Percentiles rank a stretch among this genome's conserved stretches.
These are phyloP conservation scores for Lecanicillium sp. DNA, from an alignment of 2,329 filamentous ascomycete genomes.

Conservation along the genomic window DNA sequence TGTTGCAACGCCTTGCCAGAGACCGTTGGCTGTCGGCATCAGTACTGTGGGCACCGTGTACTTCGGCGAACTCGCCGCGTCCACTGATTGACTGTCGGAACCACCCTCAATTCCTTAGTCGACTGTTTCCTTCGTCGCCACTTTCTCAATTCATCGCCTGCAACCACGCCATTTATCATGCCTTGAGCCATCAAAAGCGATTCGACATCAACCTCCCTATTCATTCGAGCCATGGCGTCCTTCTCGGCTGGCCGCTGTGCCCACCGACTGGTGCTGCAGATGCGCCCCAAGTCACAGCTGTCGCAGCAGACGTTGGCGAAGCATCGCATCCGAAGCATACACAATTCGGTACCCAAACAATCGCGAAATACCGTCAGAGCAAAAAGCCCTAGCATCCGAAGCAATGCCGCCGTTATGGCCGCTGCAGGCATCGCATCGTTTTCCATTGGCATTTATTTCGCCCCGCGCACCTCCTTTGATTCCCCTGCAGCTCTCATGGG, in stretches of 20 bases:
- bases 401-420: not conserved
- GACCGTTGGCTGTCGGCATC: not conserved
- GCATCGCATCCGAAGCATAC: not conserved
- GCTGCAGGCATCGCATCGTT: not conserved
- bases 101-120: not conserved
- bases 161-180: not conserved
- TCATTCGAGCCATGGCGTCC: conserved; percentile 14
- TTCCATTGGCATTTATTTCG: conserved; percentile 1
- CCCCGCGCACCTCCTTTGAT: conserved; percentile 6
- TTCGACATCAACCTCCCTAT: not conserved
- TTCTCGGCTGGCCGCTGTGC: conserved; percentile 14
- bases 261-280: conserved; percentile 11
- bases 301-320: not conserved
- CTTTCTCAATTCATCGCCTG: not conserved
- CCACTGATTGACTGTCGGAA: not conserved
- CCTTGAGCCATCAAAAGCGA: not conserved
- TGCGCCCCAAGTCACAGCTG: not conserved
- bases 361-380: not conserved
- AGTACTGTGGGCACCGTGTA: not conserved
- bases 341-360: not conserved
- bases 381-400: not conserved
- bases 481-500: not conserved
- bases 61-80: not conserved
- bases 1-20: not conserved
- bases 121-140: not conserved